A percentile compares a stretch with the other conserved stretches of the same genome.
phyloP scores from a whole-genome alignment of 1,284 basidiomycete species.

The Papiliotrema fonsecae region DNA sequence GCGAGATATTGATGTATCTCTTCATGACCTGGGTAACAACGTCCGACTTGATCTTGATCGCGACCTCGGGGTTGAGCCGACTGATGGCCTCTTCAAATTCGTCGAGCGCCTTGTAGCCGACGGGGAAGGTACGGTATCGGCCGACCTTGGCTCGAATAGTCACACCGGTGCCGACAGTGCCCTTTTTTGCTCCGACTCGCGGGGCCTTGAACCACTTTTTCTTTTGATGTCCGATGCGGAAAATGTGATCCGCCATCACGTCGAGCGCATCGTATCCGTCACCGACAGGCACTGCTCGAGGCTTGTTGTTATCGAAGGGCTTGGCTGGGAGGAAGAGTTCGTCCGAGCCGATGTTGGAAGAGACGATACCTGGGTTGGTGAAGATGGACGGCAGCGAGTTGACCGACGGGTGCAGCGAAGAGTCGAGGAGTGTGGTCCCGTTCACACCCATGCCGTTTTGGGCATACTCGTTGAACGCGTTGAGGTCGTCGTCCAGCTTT shows the following conservation, averaged over 20 bases:
- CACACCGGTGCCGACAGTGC: constrained; percentile 31
- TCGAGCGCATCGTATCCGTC: constrained; percentile 39
- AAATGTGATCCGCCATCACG: constrained; percentile 42
- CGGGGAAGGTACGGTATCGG: constrained; percentile 33
- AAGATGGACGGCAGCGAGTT: constrained; percentile 1
- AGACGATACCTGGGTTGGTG: constrained; percentile 1
- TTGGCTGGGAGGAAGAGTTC: no score
- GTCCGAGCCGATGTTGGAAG: not conserved
- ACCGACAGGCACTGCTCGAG: constrained; percentile 25
- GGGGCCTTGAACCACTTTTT: constrained; percentile 40
- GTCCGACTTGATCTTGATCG: constrained; percentile 33
- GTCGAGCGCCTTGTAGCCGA: constrained; percentile 26
- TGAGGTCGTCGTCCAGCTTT: constrained; percentile 25
- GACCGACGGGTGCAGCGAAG: constrained; percentile 1
- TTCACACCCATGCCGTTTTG: constrained; percentile 27
- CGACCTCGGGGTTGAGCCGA: constrained; percentile 32
- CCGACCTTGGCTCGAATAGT: constrained; percentile 35
- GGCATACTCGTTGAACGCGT: constrained; percentile 29
- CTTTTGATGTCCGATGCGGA: constrained; percentile 31
- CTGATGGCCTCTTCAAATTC: constrained; percentile 32
- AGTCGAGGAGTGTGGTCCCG: not conserved
- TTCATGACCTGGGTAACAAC: constrained; percentile 26
- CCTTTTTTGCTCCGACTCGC: constrained; percentile 16
- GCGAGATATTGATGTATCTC: constrained; percentile 28
- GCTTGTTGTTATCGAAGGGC: constrained; percentile 9